Evolutionary conservation across 192 early-diverging fungal species (phyloP), one percentile per base, ranked within the genome.

Genomic region (Phycomyces nitens): DNA sequence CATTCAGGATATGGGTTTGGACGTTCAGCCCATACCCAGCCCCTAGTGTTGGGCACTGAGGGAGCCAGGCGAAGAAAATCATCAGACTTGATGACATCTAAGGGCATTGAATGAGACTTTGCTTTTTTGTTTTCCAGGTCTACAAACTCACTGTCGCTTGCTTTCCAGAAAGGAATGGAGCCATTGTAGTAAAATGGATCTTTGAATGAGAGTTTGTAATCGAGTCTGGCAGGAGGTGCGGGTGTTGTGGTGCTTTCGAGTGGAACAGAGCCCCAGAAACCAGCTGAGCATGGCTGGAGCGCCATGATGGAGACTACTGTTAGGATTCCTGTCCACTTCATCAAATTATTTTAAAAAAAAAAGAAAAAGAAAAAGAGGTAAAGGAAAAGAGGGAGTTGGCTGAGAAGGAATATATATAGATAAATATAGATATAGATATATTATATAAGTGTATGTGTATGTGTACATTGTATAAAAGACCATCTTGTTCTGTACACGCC

Each of bases 1-100:
- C 90, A 94, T 43, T 89, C 84, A 64, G 77, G 71, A 77, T 92
- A 72, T 14, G 70, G 53, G 56, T 92, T 92, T 0, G 82, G 75
- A 0, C 65, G 41, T 3, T 56, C 64, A 6, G 84, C 69, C 89
- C 90, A 92, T 29, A 94, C 70, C 12, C 77, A 50, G 14, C 89
- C 89, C 3, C 62, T 53, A 16, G 70, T 60, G 27, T 79, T 64
- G 12, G 85, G 84, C 4, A 91, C 76, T 53, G 82, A 84, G 2
- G 85, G 76, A 18, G 87, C 77, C 39, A 93, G 67, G 3, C 89
- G 75, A 49, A 88, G 70, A 62, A 78, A 78, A 11, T 88, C 76
- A 8, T 58, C 22, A 3, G 83, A 66, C 34, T 57, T 62, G 18
- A 72, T 38, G 14, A 64, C 44, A 38, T 62, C 70, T 65, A 54